Evolutionary conservation across 2,329 filamentous ascomycete genomes (phyloP), one percentile per base, ranked within the genome.

Genomic region (Cytospora piceae): DNA sequence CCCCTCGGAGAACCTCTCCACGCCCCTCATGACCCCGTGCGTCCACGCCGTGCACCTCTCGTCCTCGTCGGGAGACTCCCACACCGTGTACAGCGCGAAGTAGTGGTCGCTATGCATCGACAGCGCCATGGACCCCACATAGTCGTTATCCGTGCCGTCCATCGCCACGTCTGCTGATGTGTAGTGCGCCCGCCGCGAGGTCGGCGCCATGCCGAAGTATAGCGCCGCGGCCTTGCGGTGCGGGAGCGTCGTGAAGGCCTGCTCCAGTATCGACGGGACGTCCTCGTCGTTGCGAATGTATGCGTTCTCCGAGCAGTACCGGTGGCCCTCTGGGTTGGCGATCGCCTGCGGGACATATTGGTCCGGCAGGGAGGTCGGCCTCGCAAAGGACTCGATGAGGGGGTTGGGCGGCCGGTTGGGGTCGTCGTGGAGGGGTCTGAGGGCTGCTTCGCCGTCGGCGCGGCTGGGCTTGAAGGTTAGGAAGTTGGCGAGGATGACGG

Each of bases 71-170:
- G 72, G 74, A 29, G 82, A 73, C 58, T 83, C 79, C 79, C 82
- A 86, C 2, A 84, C 73, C 0, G 80, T 76, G 69, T 86, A 86
- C 3, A 83, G 62, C 1, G 83, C 82, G 70, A 86, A 81, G 72
- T 86, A 86, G 71, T 86, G 83, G 69, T 86, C 84, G 0, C 78
- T 79, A 63, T 85, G 83, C 79, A 85, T 79, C 32, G 78, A 82
- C 17, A 85, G 73, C 4, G 84, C 84, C 84, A 86, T 86, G 15
- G 46, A 55, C 22, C 55, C 62, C 24, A 31, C 56, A 11, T 54
- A 32, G 12, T 32, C 55, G 4, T 29, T 14, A 7, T 52, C 58
- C 64, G 80, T 0, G 78, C 75, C 46, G 81, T 72, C 58, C 54
- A 64, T 80, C 0, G 77, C 76, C 42, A 3, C 17, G 32, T 12